phyloP scores from a whole-genome alignment of 257 asterid genomes.

The Misopates orontium region DNA sequence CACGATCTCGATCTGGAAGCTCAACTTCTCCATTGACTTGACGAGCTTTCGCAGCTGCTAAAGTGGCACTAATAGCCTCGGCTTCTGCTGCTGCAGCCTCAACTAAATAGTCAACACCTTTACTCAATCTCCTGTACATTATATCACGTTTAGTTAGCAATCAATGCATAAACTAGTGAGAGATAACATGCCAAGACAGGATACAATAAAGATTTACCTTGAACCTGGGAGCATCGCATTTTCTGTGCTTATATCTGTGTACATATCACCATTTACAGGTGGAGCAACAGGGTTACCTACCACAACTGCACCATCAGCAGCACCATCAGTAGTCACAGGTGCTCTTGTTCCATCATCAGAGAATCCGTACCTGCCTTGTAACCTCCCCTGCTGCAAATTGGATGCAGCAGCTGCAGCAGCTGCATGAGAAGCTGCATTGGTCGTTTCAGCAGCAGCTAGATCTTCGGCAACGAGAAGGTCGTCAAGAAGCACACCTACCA shows the following conservation, averaged over 20 bases:
- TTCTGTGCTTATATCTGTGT: slow-evolving; percentile 91
- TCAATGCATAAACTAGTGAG: slow-evolving; percentile 21
- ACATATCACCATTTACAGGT: slow-evolving; percentile 85
- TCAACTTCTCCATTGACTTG: slow-evolving; percentile 94
- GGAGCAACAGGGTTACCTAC: slow-evolving; percentile 95
- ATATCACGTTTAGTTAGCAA: slow-evolving; percentile 25
- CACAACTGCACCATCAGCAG: slow-evolving; percentile 87
- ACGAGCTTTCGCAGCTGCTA: slow-evolving; percentile 99
- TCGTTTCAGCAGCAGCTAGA: slow-evolving; percentile 96
- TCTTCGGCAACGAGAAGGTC: slow-evolving; percentile 99
- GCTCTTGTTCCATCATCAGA: slow-evolving; percentile 65
- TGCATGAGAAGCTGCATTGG: slow-evolving; percentile 94
- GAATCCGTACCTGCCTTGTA: slow-evolving; percentile 67
- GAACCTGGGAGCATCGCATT: slow-evolving; percentile 80
- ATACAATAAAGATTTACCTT: slow-evolving; percentile 50
- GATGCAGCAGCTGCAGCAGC: slow-evolving; percentile 88
- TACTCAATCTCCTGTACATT: slow-evolving; percentile 64
- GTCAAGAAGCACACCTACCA: slow-evolving; percentile 81
- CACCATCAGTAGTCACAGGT: slow-evolving; percentile 42
- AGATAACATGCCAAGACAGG: slow-evolving; percentile 8
- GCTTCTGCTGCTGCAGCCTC: slow-evolving; percentile 99
- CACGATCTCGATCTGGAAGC: slow-evolving; percentile 91
- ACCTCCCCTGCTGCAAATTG: slow-evolving; percentile 58
- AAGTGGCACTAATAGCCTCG: slow-evolving; percentile 90
- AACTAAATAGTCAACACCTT: slow-evolving; percentile 94